A percentile compares a stretch with the other conserved stretches of the same genome.
Conservation (phyloP, 129 eudicot genomes). For the Centrapalus pauciflorus region DNA sequence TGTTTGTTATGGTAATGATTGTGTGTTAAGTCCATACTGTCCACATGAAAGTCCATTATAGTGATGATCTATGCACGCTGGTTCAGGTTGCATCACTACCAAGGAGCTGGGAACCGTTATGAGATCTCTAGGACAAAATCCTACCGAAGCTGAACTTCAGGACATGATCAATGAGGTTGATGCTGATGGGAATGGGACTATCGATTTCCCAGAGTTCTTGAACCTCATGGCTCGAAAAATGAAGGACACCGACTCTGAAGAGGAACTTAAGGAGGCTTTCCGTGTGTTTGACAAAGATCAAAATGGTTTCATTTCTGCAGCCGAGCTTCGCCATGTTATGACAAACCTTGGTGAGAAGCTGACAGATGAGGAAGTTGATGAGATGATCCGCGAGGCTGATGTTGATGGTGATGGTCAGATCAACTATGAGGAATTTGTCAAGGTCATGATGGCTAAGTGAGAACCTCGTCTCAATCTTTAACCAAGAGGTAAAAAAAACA, state of each 20-base stretch:
- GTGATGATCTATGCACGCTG: constrained; percentile 1
- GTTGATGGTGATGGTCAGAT: constrained; percentile 61
- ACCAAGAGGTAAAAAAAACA: neutral
- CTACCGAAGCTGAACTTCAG: constrained; percentile 58
- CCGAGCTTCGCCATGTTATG: constrained; percentile 64
- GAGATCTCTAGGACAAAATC: constrained; percentile 57
- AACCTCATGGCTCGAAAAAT: constrained; percentile 63
- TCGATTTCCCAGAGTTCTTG: constrained; percentile 57
- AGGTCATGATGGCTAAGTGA: constrained; percentile 66
- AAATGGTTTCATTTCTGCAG: constrained; percentile 57
- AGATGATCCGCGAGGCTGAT: constrained; percentile 68
- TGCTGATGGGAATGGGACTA: constrained; percentile 60
- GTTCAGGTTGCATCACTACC: constrained; percentile 57
- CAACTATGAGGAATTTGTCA: constrained; percentile 65
- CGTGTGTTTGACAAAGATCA: constrained; percentile 62
- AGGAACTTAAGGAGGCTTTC: constrained; percentile 62
- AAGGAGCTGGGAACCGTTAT: constrained; percentile 67
- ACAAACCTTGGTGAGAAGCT: constrained; percentile 65
- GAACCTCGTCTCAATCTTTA: constrained; percentile 1
- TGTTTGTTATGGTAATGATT: neutral
- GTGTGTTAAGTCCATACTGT: neutral
- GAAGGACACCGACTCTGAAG: constrained; percentile 67
- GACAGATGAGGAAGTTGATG: constrained; percentile 60
- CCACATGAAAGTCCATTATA: neutral
- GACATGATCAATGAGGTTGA: constrained; percentile 69